These are phyloP conservation scores for Solanum gandarillasii DNA, from an alignment of 257 asterid species.

Conservation along the genomic window DNA sequence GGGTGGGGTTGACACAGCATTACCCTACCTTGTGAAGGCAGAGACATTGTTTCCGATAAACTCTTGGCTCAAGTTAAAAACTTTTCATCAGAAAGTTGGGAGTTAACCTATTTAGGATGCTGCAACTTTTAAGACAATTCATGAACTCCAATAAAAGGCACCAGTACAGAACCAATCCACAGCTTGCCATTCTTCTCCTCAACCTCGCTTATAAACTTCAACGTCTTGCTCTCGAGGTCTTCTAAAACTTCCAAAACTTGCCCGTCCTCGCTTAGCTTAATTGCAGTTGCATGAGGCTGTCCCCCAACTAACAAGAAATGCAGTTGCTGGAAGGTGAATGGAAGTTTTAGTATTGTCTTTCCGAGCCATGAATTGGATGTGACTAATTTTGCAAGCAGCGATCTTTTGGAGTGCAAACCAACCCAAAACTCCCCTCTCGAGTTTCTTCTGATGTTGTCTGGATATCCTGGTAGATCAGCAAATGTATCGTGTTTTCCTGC, in stretches of 20 bases:
- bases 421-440: conserved; percentile 63
- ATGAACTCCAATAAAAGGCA: conserved; percentile 47
- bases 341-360: conserved; percentile 28
- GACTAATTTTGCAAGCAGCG: conserved; percentile 14
- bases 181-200: conserved; percentile 62
- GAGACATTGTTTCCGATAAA: background rate
- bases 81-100: background rate
- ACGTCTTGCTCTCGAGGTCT: conserved; percentile 39
- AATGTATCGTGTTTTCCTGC: conserved; percentile 36
- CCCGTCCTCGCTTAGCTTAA: conserved; percentile 48
- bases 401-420: conserved; percentile 45
- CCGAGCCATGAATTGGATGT: conserved; percentile 35
- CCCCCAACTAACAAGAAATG: conserved; percentile 57
- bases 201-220: conserved; percentile 58
- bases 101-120: background rate
- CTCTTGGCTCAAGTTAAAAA: background rate
- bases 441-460: conserved; percentile 62
- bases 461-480: conserved; percentile 47
- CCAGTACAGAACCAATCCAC: conserved; percentile 58
- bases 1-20: background rate
- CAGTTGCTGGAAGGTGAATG: conserved; percentile 37
- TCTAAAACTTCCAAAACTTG: conserved; percentile 44
- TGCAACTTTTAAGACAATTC: conserved; percentile 4
- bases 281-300: conserved; percentile 46
- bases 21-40: background rate